Evolutionary conservation across 1,139 yeast species (phyloP).

Genomic region (Diutina ranongensis): DNA sequence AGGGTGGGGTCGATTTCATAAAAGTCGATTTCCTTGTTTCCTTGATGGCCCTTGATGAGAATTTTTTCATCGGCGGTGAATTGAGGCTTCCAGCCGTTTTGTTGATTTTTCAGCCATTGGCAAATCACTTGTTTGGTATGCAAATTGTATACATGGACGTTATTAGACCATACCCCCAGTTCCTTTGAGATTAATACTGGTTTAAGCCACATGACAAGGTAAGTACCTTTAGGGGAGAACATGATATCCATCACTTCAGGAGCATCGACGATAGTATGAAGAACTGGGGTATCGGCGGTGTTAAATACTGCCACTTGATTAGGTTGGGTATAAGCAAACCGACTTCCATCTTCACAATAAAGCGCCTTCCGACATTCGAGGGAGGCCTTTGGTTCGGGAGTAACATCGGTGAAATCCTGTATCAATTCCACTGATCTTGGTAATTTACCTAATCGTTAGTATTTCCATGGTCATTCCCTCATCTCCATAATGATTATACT

Average conservation of each 20-base stretch:
- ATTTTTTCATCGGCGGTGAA: conserved; percentile 69
- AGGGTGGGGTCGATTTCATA: conserved; percentile 36
- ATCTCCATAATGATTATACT: conserved; percentile 16
- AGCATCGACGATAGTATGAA: conserved; percentile 25
- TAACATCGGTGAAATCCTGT: conserved; percentile 34
- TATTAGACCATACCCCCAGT: conserved; percentile 61
- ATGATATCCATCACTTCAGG: conserved; percentile 68
- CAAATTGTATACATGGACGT: conserved; percentile 65
- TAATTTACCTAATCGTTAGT: conserved; percentile 36
- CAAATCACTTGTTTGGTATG: conserved; percentile 35
- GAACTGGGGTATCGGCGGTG: conserved; percentile 21
- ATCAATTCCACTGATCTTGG: conserved; percentile 52
- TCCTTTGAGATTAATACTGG: conserved; percentile 51
- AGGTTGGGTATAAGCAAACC: conserved; percentile 6
- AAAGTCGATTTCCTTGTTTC: conserved; percentile 57
- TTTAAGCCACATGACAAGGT: conserved; percentile 82
- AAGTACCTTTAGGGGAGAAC: conserved; percentile 84
- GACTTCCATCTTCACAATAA: conserved; percentile 3
- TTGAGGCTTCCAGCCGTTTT: conserved; percentile 87
- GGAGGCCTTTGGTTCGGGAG: conserved; percentile 18
- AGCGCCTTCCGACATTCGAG: conserved; percentile 4
- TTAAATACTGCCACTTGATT: not conserved
- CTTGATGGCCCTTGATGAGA: conserved; percentile 48
- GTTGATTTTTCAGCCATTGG: conserved; percentile 70
- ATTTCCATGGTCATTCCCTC: no score